Evolutionary conservation across 2,329 filamentous ascomycete genomes (phyloP).

Genomic region (Trichophyton mentagrophytes): DNA sequence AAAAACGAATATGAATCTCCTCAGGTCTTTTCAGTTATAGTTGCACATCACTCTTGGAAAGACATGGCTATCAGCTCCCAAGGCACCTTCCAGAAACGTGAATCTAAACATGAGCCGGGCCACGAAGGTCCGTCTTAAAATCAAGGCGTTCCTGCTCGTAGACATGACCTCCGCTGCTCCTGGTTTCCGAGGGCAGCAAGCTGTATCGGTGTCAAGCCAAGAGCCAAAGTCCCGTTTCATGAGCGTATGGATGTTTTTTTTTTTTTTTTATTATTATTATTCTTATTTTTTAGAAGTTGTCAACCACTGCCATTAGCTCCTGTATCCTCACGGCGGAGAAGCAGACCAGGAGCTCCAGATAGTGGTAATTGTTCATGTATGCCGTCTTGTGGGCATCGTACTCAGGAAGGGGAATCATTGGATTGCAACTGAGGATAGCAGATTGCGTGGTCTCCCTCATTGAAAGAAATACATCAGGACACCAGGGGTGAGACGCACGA

Average conservation of each 20-base stretch:
- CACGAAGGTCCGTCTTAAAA: background rate
- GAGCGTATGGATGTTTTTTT: background rate
- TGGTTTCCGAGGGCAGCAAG: background rate
- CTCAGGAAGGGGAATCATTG: background rate
- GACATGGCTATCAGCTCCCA: background rate
- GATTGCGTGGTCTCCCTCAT: background rate
- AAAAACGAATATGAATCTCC: constrained; percentile 17
- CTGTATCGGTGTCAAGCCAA: background rate
- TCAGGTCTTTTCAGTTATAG: constrained; percentile 36
- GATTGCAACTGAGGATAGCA: background rate
- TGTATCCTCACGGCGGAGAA: constrained; percentile 30
- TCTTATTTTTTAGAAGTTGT: constrained; percentile 16
- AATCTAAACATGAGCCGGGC: background rate
- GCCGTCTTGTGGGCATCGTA: background rate
- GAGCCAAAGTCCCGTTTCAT: background rate
- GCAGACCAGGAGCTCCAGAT: constrained; percentile 30
- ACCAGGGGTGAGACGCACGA: background rate
- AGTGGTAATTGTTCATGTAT: constrained; percentile 17
- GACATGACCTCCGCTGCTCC: background rate
- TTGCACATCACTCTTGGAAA: constrained; percentile 26
- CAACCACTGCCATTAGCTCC: constrained; percentile 34
- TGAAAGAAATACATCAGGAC: background rate
- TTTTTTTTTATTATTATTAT: no score
- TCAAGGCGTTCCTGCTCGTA: background rate
- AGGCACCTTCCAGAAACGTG: background rate